These are phyloP conservation scores for Durio zibethinus DNA, from an alignment of 345 rosid species.

Conservation along the genomic window DNA sequence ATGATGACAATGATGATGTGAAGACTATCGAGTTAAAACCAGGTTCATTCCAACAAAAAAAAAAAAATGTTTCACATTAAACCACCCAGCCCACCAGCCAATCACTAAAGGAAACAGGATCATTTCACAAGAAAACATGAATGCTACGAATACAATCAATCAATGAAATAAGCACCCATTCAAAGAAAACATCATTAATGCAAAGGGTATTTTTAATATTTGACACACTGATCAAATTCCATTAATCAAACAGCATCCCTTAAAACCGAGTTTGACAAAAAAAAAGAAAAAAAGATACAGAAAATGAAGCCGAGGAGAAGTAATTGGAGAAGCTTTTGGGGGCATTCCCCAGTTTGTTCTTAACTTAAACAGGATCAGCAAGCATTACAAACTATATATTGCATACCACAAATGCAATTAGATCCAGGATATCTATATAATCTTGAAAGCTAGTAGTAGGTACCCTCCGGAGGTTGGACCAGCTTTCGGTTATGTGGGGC, in stretches of 20 bases:
- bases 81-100: not conserved
- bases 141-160: too few species aligned
- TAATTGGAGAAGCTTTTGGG: constrained; percentile 33
- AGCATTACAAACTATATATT: constrained; percentile 46
- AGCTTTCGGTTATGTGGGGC: constrained; percentile 71
- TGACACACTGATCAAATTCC: constrained; percentile 27
- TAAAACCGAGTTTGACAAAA: constrained; percentile 26
- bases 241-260: constrained; percentile 30
- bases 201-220: constrained; percentile 1
- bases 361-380: constrained; percentile 40
- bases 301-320: constrained; percentile 34
- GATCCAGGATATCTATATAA: constrained; percentile 24
- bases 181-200: not conserved
- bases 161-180: not conserved
- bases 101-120: too few species aligned
- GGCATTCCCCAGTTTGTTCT: constrained; percentile 41
- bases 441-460: constrained; percentile 57
- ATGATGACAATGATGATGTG: too few species aligned
- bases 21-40: too few species aligned
- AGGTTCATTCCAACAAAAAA: not conserved
- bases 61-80: too few species aligned
- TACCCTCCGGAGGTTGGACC: constrained; percentile 84
- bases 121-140: not conserved
- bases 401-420: constrained; percentile 33
- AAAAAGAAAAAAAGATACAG: constrained; percentile 29